These are phyloP conservation scores for Fusarium pseudocircinatum DNA, from an alignment of 2,329 filamentous ascomycete species.

Conservation along the genomic window DNA sequence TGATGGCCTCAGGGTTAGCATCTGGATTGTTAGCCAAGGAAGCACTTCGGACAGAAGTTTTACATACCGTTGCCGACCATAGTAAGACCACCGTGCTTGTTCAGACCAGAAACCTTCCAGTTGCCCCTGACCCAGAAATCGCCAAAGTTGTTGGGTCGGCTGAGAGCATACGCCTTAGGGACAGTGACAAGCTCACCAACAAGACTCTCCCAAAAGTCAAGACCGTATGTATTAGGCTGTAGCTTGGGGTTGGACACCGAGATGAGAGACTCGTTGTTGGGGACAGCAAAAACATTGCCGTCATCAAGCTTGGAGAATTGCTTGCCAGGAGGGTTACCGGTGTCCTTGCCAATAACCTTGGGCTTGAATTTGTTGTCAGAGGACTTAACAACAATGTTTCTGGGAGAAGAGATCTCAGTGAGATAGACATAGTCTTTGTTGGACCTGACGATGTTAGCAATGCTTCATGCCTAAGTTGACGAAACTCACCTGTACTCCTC, in stretches of 20 bases:
- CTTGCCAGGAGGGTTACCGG: slow-evolving; percentile 66
- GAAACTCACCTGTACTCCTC: slow-evolving; percentile 61
- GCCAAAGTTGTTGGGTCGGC: slow-evolving; percentile 70
- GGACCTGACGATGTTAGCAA: slow-evolving; percentile 52
- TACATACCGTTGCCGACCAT: slow-evolving; percentile 62
- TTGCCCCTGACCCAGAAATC: slow-evolving; percentile 76
- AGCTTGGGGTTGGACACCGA: slow-evolving; percentile 69
- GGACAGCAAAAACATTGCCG: slow-evolving; percentile 72
- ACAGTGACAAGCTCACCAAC: slow-evolving; percentile 74
- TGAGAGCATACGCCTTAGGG: slow-evolving; percentile 63
- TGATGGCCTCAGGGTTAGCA: slow-evolving; percentile 75
- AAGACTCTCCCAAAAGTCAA: slow-evolving; percentile 80
- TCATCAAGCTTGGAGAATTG: slow-evolving; percentile 70
- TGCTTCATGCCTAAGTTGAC: not conserved
- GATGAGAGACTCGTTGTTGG: slow-evolving; percentile 68
- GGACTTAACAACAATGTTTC: slow-evolving; percentile 63
- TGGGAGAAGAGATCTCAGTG: slow-evolving; percentile 69
- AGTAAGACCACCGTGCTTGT: slow-evolving; percentile 71
- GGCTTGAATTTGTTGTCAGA: slow-evolving; percentile 64
- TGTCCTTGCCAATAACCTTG: slow-evolving; percentile 68
- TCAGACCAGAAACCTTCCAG: slow-evolving; percentile 71
- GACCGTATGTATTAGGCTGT: slow-evolving; percentile 68
- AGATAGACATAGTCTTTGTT: slow-evolving; percentile 67
- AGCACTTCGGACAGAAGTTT: not conserved
- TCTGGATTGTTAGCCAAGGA: slow-evolving; percentile 51